Base-by-base conservation (phyloP, 768 basidiomycete species). In the Bullera alba region DNA sequence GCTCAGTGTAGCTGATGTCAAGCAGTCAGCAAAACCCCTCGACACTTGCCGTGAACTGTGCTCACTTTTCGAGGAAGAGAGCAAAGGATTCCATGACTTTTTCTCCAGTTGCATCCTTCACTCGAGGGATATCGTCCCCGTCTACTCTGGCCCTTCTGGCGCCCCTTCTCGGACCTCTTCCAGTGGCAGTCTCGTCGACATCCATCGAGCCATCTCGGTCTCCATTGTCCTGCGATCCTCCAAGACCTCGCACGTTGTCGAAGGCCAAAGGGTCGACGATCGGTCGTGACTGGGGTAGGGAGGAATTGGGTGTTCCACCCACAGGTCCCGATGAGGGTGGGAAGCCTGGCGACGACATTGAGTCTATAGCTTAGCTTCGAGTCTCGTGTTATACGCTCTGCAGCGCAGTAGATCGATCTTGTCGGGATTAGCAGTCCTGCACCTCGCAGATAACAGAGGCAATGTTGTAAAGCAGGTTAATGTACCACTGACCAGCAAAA, bases 51-150 rank as follows among this genome's bases (percentile, higher is more conserved):
- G 12, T n/a, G 39, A 41, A 27, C 16, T 14, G n/a, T 5, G 50
- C 67, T 54, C 69, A 96, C 95, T 83, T 84, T 76, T 87, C 86
- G 46, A 97, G 74, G 74, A 99, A 96, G 1, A 81, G 80, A 70
- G 89, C 86, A 65, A 97, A 96, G 64, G 84, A 83, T 63, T 92
- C 87, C 49, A 85, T 83, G 3, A 97, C 88, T 61, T 87, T 88
- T 76, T 97, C 92, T 46, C 93, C 93, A 17, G 96, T 93, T 27
- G 86, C 83, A 74, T 97, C 95, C 61, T 83, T 84, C 1, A 97
- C 91, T 44, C 87, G 76, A 2, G 91, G 87, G 0, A 95, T 80
- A 61, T 91, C 86, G 12, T 70, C 74, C 22, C 47, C 51, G 43
- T 71, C 58, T 0, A 38, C 30, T 29, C 55, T 48, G 25, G 53